Percentiles rank a stretch among this genome's conserved stretches.
Conservation (phyloP, 2,329 filamentous ascomycete species). For the Graphiopsis chlorocephala region DNA sequence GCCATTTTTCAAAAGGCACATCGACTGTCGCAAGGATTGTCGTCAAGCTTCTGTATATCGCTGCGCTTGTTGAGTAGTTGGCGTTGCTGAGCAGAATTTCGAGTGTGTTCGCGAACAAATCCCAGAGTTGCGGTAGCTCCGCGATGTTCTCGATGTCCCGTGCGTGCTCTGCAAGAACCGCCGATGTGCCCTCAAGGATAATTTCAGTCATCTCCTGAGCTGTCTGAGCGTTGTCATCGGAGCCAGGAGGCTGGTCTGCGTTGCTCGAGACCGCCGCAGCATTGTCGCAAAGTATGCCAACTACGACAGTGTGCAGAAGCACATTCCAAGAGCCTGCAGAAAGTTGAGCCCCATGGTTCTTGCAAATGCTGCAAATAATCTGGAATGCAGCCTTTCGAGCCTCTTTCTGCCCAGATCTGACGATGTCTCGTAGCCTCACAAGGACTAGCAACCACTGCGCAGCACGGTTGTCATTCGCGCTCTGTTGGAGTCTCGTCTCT, state of each 20-base stretch:
- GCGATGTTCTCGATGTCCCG: conserved; percentile 65
- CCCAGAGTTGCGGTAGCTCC: conserved; percentile 72
- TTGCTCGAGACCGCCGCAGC: neutral
- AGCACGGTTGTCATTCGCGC: conserved; percentile 31
- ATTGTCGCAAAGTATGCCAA: conserved; percentile 60
- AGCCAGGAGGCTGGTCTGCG: too few species aligned
- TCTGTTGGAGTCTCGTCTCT: neutral
- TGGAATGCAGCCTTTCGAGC: conserved; percentile 85
- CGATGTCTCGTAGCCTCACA: conserved; percentile 67
- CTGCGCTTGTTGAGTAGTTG: conserved; percentile 41
- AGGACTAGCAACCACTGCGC: conserved; percentile 78
- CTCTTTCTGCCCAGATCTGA: conserved; percentile 69
- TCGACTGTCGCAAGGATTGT: conserved; percentile 37
- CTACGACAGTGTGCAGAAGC: conserved; percentile 76
- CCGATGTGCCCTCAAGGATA: conserved; percentile 69
- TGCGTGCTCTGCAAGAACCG: conserved; percentile 72
- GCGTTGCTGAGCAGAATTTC: conserved; percentile 47
- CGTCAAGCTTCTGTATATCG: conserved; percentile 42
- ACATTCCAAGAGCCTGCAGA: conserved; percentile 77
- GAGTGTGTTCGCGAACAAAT: conserved; percentile 68
- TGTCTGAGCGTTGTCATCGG: conserved; percentile 13
- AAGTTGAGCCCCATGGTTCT: conserved; percentile 81
- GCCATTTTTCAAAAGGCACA: conserved; percentile 23
- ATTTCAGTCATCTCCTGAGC: conserved; percentile 65
- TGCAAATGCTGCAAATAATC: conserved; percentile 85